Percentiles rank a stretch among this genome's conserved stretches.
Evolutionary conservation across 1,284 basidiomycete species (phyloP).

Genomic region (Cystobasidium slooffiae): DNA sequence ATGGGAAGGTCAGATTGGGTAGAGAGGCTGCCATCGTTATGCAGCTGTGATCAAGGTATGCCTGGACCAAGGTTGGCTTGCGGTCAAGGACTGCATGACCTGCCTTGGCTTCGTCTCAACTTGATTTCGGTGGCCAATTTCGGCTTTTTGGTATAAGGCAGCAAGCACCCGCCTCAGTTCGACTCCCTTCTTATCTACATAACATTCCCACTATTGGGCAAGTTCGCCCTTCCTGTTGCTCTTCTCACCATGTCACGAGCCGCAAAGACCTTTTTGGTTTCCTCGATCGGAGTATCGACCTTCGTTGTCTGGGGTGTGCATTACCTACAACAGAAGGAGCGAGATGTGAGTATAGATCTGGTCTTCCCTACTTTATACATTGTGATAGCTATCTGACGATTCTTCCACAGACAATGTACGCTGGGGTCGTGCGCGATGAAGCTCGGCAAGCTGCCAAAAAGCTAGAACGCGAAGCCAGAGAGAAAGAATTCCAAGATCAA

Average conservation of each 20-base stretch:
- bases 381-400: neutral
- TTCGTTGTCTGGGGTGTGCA: slow-evolving; percentile 90
- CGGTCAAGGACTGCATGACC: neutral
- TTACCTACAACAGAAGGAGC: slow-evolving; percentile 81
- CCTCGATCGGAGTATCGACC: slow-evolving; percentile 69
- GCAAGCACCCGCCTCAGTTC: too few species aligned
- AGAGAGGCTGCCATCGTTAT: slow-evolving; percentile 21
- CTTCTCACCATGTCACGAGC: slow-evolving; percentile 66
- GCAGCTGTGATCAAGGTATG: neutral
- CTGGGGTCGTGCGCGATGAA: slow-evolving; percentile 85
- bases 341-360: slow-evolving; percentile 65
- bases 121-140: neutral
- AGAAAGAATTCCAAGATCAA: slow-evolving; percentile 61
- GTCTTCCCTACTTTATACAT: neutral
- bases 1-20: slow-evolving; percentile 36
- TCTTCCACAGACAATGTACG: slow-evolving; percentile 76
- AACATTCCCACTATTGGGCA: too few species aligned
- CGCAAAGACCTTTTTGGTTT: slow-evolving; percentile 75
- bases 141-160: neutral
- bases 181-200: too few species aligned
- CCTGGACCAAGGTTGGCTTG: neutral
- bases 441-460: slow-evolving; percentile 75
- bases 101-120: slow-evolving; percentile 12
- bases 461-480: slow-evolving; percentile 67
- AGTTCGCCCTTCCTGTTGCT: neutral